Evolutionary conservation across 345 rosid species (phyloP), one percentile per base, ranked within the genome.

Genomic region (Citrus glauca): DNA sequence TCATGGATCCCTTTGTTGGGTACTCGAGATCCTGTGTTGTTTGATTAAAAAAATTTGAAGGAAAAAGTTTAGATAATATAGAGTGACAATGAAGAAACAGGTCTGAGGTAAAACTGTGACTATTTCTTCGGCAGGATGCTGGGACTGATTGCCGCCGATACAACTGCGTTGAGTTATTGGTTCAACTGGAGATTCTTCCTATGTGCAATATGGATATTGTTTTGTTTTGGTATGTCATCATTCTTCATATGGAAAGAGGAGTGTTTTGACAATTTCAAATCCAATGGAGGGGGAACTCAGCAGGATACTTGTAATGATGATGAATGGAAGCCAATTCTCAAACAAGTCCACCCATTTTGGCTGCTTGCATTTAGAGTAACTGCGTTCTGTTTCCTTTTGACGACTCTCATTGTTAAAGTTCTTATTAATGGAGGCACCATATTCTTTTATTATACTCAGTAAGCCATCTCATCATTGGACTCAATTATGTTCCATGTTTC

Each of bases 101-200:
- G 11, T n/a, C 17, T 14, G 56, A 14, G 48, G 24, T 38, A 38
- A 76, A 37, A 27, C 50, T 59, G 67, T n/a, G 16, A 37, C 67
- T 45, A 13, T 45, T 80, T 80, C 27, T 80, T 79, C 69, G 33
- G 73, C 81, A 85, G 87, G 82, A 86, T 86, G 89, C 63, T 75
- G 78, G 19, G 45, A 32, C 22, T 53, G 77, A 37, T 63, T 32
- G 22, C 71, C 73, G n/a, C 80, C 13, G 91, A 74, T 71, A 42
- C 87, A 17, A 80, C 87, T 38, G 75, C 82, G 50, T 66, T 83
- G 80, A 87, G 83, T 80, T 91, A 90, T 74, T 93, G 94, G 97
- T 85, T 90, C 59, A 91, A 88, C 62, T 91, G 91, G 94, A 90
- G 89, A 83, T 86, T 90, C 61, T 78, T 93, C 72, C 80, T 88